Base-by-base conservation (phyloP, 768 basidiomycete species). In the Lenzites betulinus region DNA sequence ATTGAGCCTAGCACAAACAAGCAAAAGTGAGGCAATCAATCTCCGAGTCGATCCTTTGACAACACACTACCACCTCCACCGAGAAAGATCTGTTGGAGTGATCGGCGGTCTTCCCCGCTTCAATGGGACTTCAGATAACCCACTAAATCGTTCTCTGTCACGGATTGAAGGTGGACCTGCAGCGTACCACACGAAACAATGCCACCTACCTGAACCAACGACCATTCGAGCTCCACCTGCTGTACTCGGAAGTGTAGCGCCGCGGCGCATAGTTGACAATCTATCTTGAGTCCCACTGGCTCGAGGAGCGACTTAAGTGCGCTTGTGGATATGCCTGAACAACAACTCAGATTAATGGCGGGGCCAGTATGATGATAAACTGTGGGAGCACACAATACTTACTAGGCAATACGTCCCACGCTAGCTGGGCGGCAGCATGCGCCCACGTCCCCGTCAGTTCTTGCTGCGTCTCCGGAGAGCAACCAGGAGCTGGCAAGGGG, bases 221-320 rank as follows among this genome's bases (percentile, higher is more conserved):
- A 87, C 90, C 90, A 92, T 66, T 90, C 87, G 33, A 83, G 70
- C 28, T 89, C 74, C 46, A 91, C 78, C 36, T 79, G 79, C 69
- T 83, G 83, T 38, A 91, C 80, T 22, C 90, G 81, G n/a, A 85
- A 83, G 50, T 80, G 76, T 26, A 92, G 78, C 1, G 82, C 77
- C 35, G 76, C 71, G 56, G 79, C 83, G 67, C 90, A 92, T 18
- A 83, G 77, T 30, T 84, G 82, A 67, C 90, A 92, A 15, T 77
- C 73, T 15, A 91, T 70, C 63, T 87, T 86, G 25, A 85, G 82
- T 47, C 81, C 81, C 15, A 91, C 71, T 3, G 89, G 89, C 13
- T 79, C 78, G 28, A 92, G 76, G 26, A 89, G 85, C 3, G 84
- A 83, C 69, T 90, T 87, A 73, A 92, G 84, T 3, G 82, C 76